Evolutionary conservation across 2,329 filamentous ascomycete genomes (phyloP), one percentile per base, ranked within the genome.

Genomic region (Incumbomyces lentus): DNA sequence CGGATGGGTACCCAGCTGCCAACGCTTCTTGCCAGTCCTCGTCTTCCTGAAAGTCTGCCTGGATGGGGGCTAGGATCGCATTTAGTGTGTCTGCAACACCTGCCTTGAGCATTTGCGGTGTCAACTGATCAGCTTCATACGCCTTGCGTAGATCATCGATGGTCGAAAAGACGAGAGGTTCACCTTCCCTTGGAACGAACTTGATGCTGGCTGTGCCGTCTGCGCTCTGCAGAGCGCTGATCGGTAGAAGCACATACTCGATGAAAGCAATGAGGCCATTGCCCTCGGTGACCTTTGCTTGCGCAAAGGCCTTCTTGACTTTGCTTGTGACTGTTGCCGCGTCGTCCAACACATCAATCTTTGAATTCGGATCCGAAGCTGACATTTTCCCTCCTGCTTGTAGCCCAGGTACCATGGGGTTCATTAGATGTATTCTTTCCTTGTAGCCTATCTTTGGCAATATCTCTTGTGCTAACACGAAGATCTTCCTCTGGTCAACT

Each of bases 291-390:
- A 83, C 73, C 59, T 80, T 79, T 29, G 88, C 88, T 13, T 79
- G 77, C 17, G 84, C 85, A 52, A 83, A 78, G 0, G 90, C 88
- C 66, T 95, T 95, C 61, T 81, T 81, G 44, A 94, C 72, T 73
- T 95, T 95, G 72, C 84, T 87, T 56, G 75, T 71, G 12, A 96
- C 83, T 1, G 70, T 67, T 0, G 93, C 86, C 0, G 84, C 70
- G 0, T 76, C 55, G 60, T 96, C 92, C 14, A 96, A 76, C n/a
- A 96, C 74, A 61, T 96, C 92, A 55, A 96, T 93, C 69, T 95
- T 95, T 60, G 80, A 86, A 64, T 89, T 82, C 57, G 69, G 67
- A 56, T 86, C 82, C 49, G 78, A 75, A 16, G 72, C 65, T 50
- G 68, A 72, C 66, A 52, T 47, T 72, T 95, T 95, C 52, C 79